A percentile compares a stretch with the other conserved stretches of the same genome.
Conservation (phyloP, 768 basidiomycete species). For the Hortiboletus flavorubellus region DNA sequence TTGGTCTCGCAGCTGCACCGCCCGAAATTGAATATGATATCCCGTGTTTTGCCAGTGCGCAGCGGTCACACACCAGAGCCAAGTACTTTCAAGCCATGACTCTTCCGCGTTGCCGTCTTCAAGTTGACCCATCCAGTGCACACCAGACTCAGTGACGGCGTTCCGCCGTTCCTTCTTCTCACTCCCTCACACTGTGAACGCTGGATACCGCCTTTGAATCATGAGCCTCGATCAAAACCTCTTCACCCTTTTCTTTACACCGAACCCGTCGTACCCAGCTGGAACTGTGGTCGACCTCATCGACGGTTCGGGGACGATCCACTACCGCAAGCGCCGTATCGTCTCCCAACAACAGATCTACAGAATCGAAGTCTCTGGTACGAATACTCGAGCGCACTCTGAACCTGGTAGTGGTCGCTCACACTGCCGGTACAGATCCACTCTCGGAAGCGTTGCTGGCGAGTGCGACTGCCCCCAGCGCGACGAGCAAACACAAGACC, state of each 20-base stretch:
- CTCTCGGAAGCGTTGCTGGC: conserved; percentile 68
- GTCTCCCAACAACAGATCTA: conserved; percentile 45
- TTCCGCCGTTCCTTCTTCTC: background rate
- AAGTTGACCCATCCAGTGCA: background rate
- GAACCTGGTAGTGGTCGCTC: background rate
- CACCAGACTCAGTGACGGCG: background rate
- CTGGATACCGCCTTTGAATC: background rate
- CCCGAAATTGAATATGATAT: background rate
- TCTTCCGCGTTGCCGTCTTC: background rate
- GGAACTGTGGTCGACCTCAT: conserved; percentile 59
- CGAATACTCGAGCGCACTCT: conserved; percentile 11
- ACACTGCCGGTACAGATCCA: conserved; percentile 51
- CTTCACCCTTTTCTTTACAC: conserved; percentile 70
- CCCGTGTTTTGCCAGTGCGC: background rate
- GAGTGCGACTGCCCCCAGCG: conserved; percentile 59
- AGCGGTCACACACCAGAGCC: background rate
- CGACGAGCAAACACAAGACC: conserved; percentile 69
- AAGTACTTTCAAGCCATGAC: background rate
- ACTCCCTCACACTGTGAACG: background rate
- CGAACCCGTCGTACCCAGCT: conserved; percentile 54
- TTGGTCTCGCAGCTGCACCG: background rate
- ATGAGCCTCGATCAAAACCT: conserved; percentile 88
- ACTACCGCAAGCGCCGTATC: conserved; percentile 72
- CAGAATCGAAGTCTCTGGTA: conserved; percentile 67
- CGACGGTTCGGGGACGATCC: conserved; percentile 56